Percentiles rank a stretch among this genome's conserved stretches.
These are phyloP conservation scores for Leptographium radiaticola DNA, from an alignment of 2,329 filamentous ascomycete species.

Conservation along the genomic window DNA sequence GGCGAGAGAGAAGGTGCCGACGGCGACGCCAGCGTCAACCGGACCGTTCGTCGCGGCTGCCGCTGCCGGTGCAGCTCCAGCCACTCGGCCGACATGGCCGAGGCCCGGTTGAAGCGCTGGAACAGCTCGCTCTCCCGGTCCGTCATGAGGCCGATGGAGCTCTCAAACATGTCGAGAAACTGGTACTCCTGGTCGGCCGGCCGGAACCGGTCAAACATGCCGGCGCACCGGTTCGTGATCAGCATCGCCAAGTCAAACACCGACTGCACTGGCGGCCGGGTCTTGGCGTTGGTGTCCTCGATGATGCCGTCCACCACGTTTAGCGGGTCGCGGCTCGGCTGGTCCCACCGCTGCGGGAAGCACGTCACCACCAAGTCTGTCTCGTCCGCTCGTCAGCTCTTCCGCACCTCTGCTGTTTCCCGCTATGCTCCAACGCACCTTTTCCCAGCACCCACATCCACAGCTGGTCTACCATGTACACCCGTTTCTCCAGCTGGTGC, in stretches of 20 bases:
- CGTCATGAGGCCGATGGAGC: slow-evolving; percentile 41
- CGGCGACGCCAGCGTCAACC: slow-evolving; percentile 1
- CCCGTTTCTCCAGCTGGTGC: slow-evolving; percentile 33
- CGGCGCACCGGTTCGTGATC: slow-evolving; percentile 46
- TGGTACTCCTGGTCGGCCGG: slow-evolving; percentile 46
- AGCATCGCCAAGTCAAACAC: slow-evolving; percentile 51
- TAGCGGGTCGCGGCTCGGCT: slow-evolving; percentile 47
- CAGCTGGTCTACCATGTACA: slow-evolving; percentile 57
- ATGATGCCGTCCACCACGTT: slow-evolving; percentile 52
- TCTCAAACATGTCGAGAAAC: slow-evolving; percentile 56
- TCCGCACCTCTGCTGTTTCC: too few species aligned
- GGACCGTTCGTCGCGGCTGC: background rate
- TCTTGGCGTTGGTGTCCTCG: slow-evolving; percentile 53
- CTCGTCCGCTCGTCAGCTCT: too few species aligned
- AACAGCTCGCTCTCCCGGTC: slow-evolving; percentile 46
- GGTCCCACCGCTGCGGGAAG: slow-evolving; percentile 45
- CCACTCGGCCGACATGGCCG: slow-evolving; percentile 41
- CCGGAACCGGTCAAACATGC: slow-evolving; percentile 46
- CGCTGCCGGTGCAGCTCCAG: slow-evolving; percentile 26
- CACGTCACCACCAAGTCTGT: slow-evolving; percentile 45
- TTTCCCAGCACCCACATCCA: slow-evolving; percentile 49
- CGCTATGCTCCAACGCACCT: too few species aligned
- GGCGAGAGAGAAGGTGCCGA: background rate
- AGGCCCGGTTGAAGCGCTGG: slow-evolving; percentile 43
- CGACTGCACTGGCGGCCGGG: slow-evolving; percentile 41